Base-by-base conservation (phyloP, 805 yeast species). In the Lipomyces oligophaga region DNA sequence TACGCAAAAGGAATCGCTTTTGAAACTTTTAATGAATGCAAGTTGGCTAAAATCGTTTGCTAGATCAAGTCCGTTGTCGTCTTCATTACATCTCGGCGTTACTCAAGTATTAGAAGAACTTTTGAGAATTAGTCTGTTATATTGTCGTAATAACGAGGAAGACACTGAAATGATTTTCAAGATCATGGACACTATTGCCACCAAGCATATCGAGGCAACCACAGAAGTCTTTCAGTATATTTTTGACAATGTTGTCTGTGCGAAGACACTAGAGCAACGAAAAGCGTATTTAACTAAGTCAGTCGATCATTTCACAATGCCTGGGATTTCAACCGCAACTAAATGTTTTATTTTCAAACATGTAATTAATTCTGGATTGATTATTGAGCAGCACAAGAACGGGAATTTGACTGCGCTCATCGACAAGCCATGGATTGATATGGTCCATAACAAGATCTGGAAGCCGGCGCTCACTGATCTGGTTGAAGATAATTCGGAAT, bases 361-460 rank as follows among this genome's bases (percentile, higher is more conserved):
- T 39, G 67, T 89, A 10, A 75, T 85, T 52, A 83, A 82, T 49
- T 74, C 89, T 0, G 74, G 80, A 1, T 70, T 88, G 24, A 67
- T 81, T 3, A 78, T 73, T 52, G 89, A 85, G 58, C 80, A 55
- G 2, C 67, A 73, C 19, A 66, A 64, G 5, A 60, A 64, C 7
- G 79, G 79, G 0, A 70, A 71, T 35, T 66, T 84, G 21, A 69
- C 72, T 27, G 67, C 60, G 1, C 71, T 81, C 35, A 67, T 79
- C 21, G 62, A 67, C 34, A 61, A 66, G 49, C 51, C 61, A 0
- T 88, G 97, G 96, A 66, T 90, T 28, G 74, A 72, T 11, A 54
- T 72, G 7, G 74, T 90, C 2, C 80, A 78, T 53, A 69, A 72
- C 6, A 75, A 77, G 46, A 71, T 93, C 4, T 93, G 98, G 98